A percentile compares a stretch with the other conserved stretches of the same genome.
These are phyloP conservation scores for Allantophomopsis lycopodina DNA, from an alignment of 2,329 filamentous ascomycete species.

Conservation along the genomic window DNA sequence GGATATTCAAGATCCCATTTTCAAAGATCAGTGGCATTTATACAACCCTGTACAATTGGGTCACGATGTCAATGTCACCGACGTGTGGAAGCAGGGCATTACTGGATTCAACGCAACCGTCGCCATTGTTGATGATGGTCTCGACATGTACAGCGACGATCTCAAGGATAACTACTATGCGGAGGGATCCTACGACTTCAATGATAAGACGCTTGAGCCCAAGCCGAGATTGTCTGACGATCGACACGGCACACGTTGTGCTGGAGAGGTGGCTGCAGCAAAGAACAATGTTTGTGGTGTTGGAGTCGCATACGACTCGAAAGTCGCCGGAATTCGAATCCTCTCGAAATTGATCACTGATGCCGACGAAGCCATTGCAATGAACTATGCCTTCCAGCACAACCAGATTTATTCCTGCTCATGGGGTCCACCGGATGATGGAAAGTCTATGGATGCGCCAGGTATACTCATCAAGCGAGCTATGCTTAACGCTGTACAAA, in stretches of 20 bases:
- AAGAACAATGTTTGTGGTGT: conserved; percentile 87
- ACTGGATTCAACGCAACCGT: conserved; percentile 83
- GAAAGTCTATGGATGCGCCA: conserved; percentile 84
- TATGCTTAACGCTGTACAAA: conserved; percentile 84
- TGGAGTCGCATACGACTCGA: conserved; percentile 88
- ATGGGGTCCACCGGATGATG: conserved; percentile 94
- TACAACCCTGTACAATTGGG: conserved; percentile 70
- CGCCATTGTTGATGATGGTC: conserved; percentile 88
- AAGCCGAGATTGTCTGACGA: conserved; percentile 76
- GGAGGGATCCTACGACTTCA: conserved; percentile 89
- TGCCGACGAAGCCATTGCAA: conserved; percentile 78
- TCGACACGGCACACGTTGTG: conserved; percentile 83
- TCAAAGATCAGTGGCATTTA: conserved; percentile 90
- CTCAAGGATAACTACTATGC: conserved; percentile 90
- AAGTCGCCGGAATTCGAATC: conserved; percentile 83
- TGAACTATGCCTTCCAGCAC: conserved; percentile 83
- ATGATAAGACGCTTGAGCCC: conserved; percentile 68
- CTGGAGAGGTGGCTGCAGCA: conserved; percentile 86
- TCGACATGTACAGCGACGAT: conserved; percentile 93
- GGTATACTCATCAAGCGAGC: conserved; percentile 78
- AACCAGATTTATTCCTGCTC: conserved; percentile 99
- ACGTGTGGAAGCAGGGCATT: conserved; percentile 79
- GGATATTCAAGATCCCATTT: conserved; percentile 80
- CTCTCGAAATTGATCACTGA: conserved; percentile 84
- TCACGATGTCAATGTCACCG: conserved; percentile 94